These are phyloP conservation scores for Chlorella sorokiniana DNA, from an alignment of 139 green algal species.

Conservation along the genomic window DNA sequence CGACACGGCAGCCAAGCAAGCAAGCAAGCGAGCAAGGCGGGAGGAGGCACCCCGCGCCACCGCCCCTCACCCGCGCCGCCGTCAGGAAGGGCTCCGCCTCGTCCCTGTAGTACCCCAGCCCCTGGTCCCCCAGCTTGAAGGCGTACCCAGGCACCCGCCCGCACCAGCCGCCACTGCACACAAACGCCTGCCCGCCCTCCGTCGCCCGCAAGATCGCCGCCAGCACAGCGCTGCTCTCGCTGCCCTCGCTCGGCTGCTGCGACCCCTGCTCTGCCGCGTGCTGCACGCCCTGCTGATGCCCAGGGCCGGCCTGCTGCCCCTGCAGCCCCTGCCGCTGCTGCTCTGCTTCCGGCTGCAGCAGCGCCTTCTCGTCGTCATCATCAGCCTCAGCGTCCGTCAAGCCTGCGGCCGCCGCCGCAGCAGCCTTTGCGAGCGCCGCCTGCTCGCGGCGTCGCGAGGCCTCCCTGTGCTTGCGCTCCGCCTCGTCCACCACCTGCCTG, in stretches of 20 bases:
- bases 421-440: neutral
- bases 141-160: conserved; percentile 28
- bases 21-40: no score
- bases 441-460: neutral
- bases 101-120: conserved; percentile 33
- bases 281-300: neutral
- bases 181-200: neutral
- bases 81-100: conserved; percentile 4
- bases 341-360: neutral
- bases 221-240: neutral
- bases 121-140: conserved; percentile 25
- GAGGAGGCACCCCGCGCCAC: no score
- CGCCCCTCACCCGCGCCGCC: neutral
- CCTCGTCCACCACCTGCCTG: conserved; percentile 9
- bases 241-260: neutral
- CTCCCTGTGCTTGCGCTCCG: neutral
- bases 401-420: neutral
- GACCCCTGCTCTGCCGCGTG: neutral
- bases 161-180: neutral
- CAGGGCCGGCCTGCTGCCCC: neutral
- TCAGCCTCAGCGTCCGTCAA: no score
- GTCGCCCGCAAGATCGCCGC: neutral
- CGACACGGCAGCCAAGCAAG: no score
- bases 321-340: neutral
- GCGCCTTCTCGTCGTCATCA: neutral